Evolutionary conservation across 768 basidiomycete genomes (phyloP).

Genomic region (Mycena latifolia): DNA sequence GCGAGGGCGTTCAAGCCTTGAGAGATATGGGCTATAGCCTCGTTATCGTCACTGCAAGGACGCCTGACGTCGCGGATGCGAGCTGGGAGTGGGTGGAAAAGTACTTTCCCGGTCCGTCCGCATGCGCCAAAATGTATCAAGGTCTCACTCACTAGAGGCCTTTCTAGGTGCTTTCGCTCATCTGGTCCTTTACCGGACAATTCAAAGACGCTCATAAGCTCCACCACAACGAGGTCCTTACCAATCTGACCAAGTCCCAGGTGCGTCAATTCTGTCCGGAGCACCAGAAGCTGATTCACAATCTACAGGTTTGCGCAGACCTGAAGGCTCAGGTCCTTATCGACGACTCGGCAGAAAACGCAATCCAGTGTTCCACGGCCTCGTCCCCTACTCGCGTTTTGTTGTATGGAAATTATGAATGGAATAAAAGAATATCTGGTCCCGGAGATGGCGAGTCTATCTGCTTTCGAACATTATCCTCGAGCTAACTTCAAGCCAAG

Average conservation of each 20-base stretch:
- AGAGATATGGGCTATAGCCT: conserved; percentile 75
- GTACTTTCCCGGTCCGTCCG: conserved; percentile 69
- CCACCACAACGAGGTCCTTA: conserved; percentile 57
- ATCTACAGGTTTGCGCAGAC: conserved; percentile 68
- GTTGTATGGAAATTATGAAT: conserved; percentile 82
- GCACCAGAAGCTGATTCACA: neutral
- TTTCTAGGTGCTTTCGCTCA: conserved; percentile 62
- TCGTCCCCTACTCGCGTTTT: conserved; percentile 68
- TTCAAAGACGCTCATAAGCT: conserved; percentile 67
- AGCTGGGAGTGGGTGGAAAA: conserved; percentile 77
- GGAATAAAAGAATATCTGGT: conserved; percentile 74
- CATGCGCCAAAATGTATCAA: neutral
- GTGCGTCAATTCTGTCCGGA: conserved; percentile 45
- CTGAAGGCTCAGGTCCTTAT: conserved; percentile 76
- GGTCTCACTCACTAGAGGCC: neutral
- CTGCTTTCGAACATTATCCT: neutral
- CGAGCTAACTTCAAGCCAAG: neutral
- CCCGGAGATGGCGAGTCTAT: conserved; percentile 49
- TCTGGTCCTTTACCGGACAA: conserved; percentile 81
- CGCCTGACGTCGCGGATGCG: conserved; percentile 62
- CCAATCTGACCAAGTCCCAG: conserved; percentile 78
- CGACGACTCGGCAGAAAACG: conserved; percentile 88
- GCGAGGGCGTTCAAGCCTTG: conserved; percentile 67
- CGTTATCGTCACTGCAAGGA: conserved; percentile 83
- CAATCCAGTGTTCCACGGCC: conserved; percentile 66